Percentiles rank a stretch among this genome's conserved stretches.
These are phyloP conservation scores for Aegilops longissima DNA, from an alignment of 176 grass and related monocot genomes.

Conservation along the genomic window DNA sequence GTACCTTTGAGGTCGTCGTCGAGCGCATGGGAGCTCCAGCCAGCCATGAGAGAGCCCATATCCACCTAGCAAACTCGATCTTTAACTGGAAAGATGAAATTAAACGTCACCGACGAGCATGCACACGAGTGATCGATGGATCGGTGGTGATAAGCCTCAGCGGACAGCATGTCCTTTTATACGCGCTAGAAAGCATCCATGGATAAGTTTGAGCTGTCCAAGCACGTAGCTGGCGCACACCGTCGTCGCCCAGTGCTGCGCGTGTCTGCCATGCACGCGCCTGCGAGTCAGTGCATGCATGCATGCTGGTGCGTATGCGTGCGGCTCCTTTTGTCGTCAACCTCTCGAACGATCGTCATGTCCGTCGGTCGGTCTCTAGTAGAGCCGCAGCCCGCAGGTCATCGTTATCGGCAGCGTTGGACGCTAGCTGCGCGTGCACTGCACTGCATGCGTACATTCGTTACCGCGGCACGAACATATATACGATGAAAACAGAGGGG, in stretches of 20 bases:
- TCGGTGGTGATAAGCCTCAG: not conserved
- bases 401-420: no score
- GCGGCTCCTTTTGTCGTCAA: not conserved
- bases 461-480: no score
- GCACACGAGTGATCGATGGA: not conserved
- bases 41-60: conserved; percentile 95
- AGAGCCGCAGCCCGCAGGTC: no score
- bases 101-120: no score
- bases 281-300: not conserved
- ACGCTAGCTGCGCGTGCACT: not conserved
- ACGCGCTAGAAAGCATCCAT: not conserved
- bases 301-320: no score
- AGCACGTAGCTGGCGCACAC: not conserved
- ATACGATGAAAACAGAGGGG: not conserved
- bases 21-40: conserved; percentile 64
- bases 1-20: conserved; percentile 43
- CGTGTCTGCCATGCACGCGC: not conserved
- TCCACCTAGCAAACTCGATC: not conserved
- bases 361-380: no score
- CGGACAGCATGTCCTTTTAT: not conserved
- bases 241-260: not conserved
- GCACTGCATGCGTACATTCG: no score
- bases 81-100: no score
- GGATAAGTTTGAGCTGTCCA: not conserved
- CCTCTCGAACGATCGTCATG: not conserved